phyloP scores from a whole-genome alignment of 306 rosid species.

The Geum urbanum region DNA sequence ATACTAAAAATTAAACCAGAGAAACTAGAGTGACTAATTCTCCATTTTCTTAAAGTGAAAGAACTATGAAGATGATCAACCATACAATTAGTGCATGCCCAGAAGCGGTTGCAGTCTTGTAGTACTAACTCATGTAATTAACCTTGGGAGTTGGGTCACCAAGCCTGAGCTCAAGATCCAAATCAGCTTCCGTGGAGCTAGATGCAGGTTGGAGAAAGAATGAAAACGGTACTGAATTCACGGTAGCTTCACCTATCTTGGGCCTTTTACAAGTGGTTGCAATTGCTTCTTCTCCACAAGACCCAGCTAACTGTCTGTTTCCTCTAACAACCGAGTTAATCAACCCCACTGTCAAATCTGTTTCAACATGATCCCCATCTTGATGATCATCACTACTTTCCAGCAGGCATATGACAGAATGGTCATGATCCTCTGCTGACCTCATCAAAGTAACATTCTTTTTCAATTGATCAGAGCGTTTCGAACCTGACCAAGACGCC shows the following conservation, averaged over 20 bases:
- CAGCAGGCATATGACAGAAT: constrained; percentile 9
- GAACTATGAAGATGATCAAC: neutral
- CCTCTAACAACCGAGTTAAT: constrained; percentile 33
- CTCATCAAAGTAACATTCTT: constrained; percentile 10
- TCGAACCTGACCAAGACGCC: constrained; percentile 14
- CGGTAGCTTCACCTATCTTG: constrained; percentile 22
- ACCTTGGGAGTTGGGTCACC: constrained; percentile 49
- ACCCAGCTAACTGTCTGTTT: constrained; percentile 23
- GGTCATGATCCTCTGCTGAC: constrained; percentile 12
- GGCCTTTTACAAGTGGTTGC: constrained; percentile 36
- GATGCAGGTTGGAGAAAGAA: constrained; percentile 34
- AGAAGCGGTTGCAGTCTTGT: neutral
- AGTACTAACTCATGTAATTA: constrained; percentile 7
- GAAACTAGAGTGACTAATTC: neutral
- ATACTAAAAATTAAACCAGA: neutral
- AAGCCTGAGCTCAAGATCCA: constrained; percentile 94
- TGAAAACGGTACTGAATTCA: constrained; percentile 29
- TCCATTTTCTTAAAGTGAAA: neutral
- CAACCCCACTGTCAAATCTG: constrained; percentile 51
- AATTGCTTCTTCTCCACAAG: constrained; percentile 25
- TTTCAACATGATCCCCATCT: constrained; percentile 37
- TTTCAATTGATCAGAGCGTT: constrained; percentile 24
- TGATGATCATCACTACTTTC: neutral
- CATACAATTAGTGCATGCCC: neutral
- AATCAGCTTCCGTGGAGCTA: constrained; percentile 38